Percentiles rank a stretch among this genome's conserved stretches.
Conservation (phyloP, 2,329 filamentous ascomycete species). For the Colletotrichum caudatum region DNA sequence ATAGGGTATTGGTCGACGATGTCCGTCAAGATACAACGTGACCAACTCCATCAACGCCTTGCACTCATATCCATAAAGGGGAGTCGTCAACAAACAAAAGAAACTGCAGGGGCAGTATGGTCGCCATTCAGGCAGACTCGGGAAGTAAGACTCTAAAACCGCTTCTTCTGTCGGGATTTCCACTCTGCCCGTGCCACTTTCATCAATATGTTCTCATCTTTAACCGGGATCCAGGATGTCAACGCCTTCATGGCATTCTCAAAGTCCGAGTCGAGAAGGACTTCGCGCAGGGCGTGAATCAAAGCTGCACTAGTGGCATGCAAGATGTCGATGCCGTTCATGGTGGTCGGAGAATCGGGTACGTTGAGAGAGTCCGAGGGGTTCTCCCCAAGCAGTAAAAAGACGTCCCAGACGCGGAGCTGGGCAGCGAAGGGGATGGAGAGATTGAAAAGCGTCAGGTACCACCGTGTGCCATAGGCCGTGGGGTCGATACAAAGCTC, state of each 20-base stretch:
- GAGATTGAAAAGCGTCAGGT: conserved; percentile 96
- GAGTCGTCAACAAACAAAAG: conserved; percentile 8
- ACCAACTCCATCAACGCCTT: conserved; percentile 33
- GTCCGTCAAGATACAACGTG: conserved; percentile 22
- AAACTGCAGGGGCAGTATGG: background rate
- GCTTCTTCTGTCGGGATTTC: conserved; percentile 70
- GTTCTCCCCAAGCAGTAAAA: conserved; percentile 89
- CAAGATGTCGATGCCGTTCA: conserved; percentile 79
- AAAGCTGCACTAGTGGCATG: conserved; percentile 92
- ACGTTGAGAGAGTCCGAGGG: conserved; percentile 55
- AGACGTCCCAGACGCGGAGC: conserved; percentile 96
- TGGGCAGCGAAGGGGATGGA: conserved; percentile 95
- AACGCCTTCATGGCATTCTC: conserved; percentile 98
- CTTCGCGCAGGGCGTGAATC: conserved; percentile 89
- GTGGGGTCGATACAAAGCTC: conserved; percentile 86
- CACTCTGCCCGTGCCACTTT: conserved; percentile 89
- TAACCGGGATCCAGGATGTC: conserved; percentile 92
- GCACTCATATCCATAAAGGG: conserved; percentile 26
- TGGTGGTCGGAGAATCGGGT: conserved; percentile 18
- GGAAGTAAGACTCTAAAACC: conserved; percentile 47
- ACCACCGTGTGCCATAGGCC: conserved; percentile 97
- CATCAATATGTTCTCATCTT: conserved; percentile 95
- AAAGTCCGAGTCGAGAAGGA: conserved; percentile 92
- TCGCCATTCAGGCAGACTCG: background rate
- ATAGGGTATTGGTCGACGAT: conserved; percentile 32